phyloP scores from a whole-genome alignment of 805 yeast species.

The Starmerella vitae region DNA sequence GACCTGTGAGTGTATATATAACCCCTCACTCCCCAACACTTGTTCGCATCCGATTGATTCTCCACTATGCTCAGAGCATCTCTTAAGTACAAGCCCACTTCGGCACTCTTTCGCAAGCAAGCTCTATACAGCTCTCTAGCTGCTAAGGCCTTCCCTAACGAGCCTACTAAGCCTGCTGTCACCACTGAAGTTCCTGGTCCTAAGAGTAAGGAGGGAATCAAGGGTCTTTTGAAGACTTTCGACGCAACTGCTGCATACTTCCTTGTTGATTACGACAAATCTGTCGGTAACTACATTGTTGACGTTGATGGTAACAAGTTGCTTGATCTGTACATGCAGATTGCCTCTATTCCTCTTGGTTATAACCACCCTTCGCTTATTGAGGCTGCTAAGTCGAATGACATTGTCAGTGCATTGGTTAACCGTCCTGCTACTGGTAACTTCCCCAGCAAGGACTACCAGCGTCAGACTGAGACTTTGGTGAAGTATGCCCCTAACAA shows the following conservation, averaged over 20 bases:
- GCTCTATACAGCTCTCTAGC: slow-evolving; percentile 17
- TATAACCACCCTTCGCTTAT: slow-evolving; percentile 70
- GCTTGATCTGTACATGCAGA: slow-evolving; percentile 70
- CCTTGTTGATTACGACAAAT: slow-evolving; percentile 60
- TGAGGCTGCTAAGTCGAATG: slow-evolving; percentile 54
- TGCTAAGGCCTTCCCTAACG: slow-evolving; percentile 47
- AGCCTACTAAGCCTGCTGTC: slow-evolving; percentile 60
- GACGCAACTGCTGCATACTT: slow-evolving; percentile 65
- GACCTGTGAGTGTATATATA: too few species aligned
- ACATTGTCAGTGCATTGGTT: slow-evolving; percentile 57
- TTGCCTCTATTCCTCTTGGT: slow-evolving; percentile 74
- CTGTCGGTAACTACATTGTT: slow-evolving; percentile 63
- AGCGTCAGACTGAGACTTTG: slow-evolving; percentile 41
- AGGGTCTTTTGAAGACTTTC: slow-evolving; percentile 44
- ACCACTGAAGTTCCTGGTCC: slow-evolving; percentile 70
- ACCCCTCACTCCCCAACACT: too few species aligned
- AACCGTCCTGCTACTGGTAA: slow-evolving; percentile 79
- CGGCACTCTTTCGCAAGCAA: not conserved
- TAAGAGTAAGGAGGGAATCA: slow-evolving; percentile 39
- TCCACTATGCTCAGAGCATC: not conserved
- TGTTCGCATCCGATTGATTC: too few species aligned
- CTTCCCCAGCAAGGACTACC: slow-evolving; percentile 55
- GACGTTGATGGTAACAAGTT: slow-evolving; percentile 68
- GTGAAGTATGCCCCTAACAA: slow-evolving; percentile 69
- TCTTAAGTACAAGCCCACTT: not conserved